Percentiles rank a stretch among this genome's conserved stretches.
Evolutionary conservation across 2,329 filamentous ascomycete species (phyloP).

Genomic region (Teratosphaeria nubilosa): DNA sequence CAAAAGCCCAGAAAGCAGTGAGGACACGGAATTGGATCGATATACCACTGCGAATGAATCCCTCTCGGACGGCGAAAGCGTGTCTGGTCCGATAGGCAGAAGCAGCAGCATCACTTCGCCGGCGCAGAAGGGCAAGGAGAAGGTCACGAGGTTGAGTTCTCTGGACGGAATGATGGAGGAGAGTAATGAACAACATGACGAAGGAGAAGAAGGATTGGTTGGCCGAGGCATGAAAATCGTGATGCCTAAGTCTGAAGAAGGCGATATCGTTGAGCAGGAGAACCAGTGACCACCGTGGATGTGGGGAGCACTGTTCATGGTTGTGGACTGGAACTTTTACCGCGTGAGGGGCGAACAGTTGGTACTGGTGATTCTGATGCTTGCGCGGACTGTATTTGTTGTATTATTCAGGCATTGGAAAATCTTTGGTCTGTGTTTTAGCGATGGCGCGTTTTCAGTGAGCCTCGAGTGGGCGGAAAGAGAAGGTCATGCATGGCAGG

Average conservation of each 20-base stretch:
- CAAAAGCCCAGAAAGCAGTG: slow-evolving; percentile 2
- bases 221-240: background rate
- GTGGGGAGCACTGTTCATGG: background rate
- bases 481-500: background rate
- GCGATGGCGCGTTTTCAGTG: background rate
- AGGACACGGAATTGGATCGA: background rate
- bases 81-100: background rate
- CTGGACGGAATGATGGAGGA: slow-evolving; percentile 7
- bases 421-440: background rate
- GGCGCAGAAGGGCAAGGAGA: slow-evolving; percentile 8
- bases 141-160: background rate
- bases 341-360: background rate
- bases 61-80: background rate
- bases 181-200: background rate
- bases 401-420: background rate
- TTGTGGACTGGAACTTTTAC: background rate
- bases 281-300: background rate
- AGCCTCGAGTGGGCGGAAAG: background rate
- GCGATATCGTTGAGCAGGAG: slow-evolving; percentile 2
- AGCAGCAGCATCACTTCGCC: background rate
- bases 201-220: background rate
- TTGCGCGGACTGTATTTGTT: background rate
- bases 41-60: slow-evolving; percentile 11
- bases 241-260: background rate
- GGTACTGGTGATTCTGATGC: background rate